These are phyloP conservation scores for Hymenoscyphus linearis DNA, from an alignment of 2,329 filamentous ascomycete genomes.

Conservation along the genomic window DNA sequence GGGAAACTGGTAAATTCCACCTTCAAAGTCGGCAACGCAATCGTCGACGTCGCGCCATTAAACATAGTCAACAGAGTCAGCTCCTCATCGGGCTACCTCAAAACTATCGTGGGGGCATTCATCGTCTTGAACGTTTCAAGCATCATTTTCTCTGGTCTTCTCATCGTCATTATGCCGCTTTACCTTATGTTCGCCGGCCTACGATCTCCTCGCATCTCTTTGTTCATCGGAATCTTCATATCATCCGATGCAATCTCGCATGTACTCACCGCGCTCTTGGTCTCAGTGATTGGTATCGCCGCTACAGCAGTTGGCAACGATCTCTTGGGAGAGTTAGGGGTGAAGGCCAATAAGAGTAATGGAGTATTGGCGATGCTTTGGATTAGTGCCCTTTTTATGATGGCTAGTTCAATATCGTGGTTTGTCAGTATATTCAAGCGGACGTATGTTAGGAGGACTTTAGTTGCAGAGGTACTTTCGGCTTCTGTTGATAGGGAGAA, in stretches of 20 bases:
- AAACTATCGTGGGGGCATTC: constrained; percentile 6
- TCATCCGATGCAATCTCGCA: constrained; percentile 1
- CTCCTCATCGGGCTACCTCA: neutral
- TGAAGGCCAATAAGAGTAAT: constrained; percentile 7
- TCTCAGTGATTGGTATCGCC: constrained; percentile 7
- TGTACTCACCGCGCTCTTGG: neutral
- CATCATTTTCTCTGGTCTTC: constrained; percentile 10
- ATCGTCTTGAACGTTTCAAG: constrained; percentile 16
- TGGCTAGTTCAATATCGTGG: constrained; percentile 5
- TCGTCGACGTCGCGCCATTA: constrained; percentile 18
- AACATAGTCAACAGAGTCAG: constrained; percentile 16
- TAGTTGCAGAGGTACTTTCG: neutral
- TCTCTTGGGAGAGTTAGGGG: constrained; percentile 11
- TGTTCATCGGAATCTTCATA: constrained; percentile 2
- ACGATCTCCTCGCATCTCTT: neutral
- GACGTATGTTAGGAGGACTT: constrained; percentile 9
- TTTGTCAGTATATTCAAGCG: constrained; percentile 9
- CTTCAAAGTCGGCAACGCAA: constrained; percentile 13
- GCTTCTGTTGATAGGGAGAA: neutral
- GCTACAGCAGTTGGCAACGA: constrained; percentile 1
- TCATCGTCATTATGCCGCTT: constrained; percentile 14
- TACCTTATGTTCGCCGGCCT: constrained; percentile 10
- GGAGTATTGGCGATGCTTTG: constrained; percentile 9
- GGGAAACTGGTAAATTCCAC: constrained; percentile 10
- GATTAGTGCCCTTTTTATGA: constrained; percentile 14